Evolutionary conservation across 169 alveolate species (phyloP), one percentile per base, ranked within the genome.

Genomic region (Hammondia hammondi): DNA sequence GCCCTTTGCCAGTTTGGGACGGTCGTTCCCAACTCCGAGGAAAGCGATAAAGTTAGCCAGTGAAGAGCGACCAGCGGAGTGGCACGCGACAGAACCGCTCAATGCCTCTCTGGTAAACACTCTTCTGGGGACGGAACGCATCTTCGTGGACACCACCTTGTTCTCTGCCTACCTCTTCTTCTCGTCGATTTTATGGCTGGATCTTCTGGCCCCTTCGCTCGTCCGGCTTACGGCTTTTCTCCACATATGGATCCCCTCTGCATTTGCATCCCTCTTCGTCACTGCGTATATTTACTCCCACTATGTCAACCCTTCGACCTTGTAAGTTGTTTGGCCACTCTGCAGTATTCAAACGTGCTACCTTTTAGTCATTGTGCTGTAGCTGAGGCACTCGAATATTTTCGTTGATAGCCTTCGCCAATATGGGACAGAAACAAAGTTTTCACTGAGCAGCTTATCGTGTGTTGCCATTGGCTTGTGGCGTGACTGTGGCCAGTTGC

Each of bases 161-260:
- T 77, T 77, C 87, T 77, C 87, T 32, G 87, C 32, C 56, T 77
- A 77, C 32, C 48, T 77, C 29, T 77, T 77, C 87, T 12, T 17
- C 87, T 77, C 87, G 43, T 37, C 87, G 87, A 77, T 77, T 19
- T 24, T 77, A 39, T 77, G 87, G 87, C 48, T 77, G 87, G 87
- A 77, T 77, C 56, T 77, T 17, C 48, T 77, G 87, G 87, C 87
- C 21, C 87, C 87, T 19, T 77, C 87, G 39, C 87, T 77, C 48
- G 87, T 77, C 29, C 87, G 87, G 21, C 48, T 77, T 19, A 77
- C 87, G 7, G 87, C 87, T 6, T 32, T 77, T 12, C 87, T 77
- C 87, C 87, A 77, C 48, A 32, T 77, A 10, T 77, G 87, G 87
- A 77, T 77, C 32, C 87, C 87, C 29, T 77, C 87, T 37, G 87